These are phyloP conservation scores for Pleurotus tuoliensis DNA, from an alignment of 768 basidiomycete species.

Conservation along the genomic window DNA sequence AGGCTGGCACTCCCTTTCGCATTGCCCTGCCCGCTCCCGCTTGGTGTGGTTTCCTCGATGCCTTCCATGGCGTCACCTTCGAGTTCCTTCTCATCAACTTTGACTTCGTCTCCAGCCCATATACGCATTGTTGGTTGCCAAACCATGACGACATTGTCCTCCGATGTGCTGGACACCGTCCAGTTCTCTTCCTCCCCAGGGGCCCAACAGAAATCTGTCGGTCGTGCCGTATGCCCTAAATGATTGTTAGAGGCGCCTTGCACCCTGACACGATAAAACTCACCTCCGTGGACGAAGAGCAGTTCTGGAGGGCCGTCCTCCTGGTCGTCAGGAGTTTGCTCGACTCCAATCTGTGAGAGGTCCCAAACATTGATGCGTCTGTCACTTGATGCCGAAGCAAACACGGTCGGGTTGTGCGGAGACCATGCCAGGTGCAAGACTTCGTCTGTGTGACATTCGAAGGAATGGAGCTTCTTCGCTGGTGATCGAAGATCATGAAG, in stretches of 20 bases:
- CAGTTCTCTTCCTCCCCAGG: slow-evolving; percentile 77
- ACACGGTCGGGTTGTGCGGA: slow-evolving; percentile 86
- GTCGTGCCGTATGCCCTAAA: slow-evolving; percentile 82
- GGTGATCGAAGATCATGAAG: slow-evolving; percentile 83
- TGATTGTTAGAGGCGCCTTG: neutral
- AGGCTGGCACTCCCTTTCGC: slow-evolving; percentile 38
- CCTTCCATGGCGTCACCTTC: slow-evolving; percentile 81
- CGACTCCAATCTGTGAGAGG: slow-evolving; percentile 82
- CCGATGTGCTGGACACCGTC: slow-evolving; percentile 85
- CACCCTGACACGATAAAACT: slow-evolving; percentile 16
- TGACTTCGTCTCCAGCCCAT: slow-evolving; percentile 87
- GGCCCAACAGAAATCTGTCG: slow-evolving; percentile 96
- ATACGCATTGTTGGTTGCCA: slow-evolving; percentile 97
- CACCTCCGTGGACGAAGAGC: slow-evolving; percentile 93
- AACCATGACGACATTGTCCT: slow-evolving; percentile 95
- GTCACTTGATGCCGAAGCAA: slow-evolving; percentile 93
- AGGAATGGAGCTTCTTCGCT: slow-evolving; percentile 79
- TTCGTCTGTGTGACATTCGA: slow-evolving; percentile 92
- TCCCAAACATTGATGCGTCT: slow-evolving; percentile 96
- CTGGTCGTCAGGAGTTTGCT: slow-evolving; percentile 97
- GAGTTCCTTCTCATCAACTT: slow-evolving; percentile 79
- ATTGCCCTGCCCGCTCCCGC: slow-evolving; percentile 18
- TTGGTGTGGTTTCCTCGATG: slow-evolving; percentile 41
- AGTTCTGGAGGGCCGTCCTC: slow-evolving; percentile 98
- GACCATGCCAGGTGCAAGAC: slow-evolving; percentile 96